Conservation (phyloP, 148 eudicot genomes). For the Hydrangea macrophylla region DNA sequence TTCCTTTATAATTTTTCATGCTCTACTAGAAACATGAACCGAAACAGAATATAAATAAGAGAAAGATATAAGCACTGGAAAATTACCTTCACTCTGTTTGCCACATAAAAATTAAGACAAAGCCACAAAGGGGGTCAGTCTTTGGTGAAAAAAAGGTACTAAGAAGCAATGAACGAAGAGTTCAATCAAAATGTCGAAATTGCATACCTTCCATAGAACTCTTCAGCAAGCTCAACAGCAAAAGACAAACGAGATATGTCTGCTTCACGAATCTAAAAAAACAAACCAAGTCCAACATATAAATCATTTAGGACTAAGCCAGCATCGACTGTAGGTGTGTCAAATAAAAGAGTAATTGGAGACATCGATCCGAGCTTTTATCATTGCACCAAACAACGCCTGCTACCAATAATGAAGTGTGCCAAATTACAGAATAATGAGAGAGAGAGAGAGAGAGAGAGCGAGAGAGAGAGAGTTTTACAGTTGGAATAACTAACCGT, state of each 20-base stretch:
- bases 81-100: constrained; percentile 82
- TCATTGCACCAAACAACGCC: neutral
- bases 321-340: neutral
- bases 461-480: constrained; percentile 18
- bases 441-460: neutral
- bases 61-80: neutral
- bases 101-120: constrained; percentile 15
- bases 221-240: constrained; percentile 99
- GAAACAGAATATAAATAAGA: constrained; percentile 11
- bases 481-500: constrained; percentile 67
- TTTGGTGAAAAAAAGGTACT: neutral
- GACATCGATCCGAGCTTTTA: no score
- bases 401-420: neutral
- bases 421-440: no score
- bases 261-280: constrained; percentile 84
- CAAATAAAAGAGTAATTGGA: no score
- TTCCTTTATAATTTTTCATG: neutral
- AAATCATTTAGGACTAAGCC: neutral
- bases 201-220: constrained; percentile 88
- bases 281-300: neutral
- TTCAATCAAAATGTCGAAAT: constrained; percentile 1
- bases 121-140: constrained; percentile 33
- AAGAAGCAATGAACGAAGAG: neutral
- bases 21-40: neutral
- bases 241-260: constrained; percentile 94